Conservation (phyloP, 2,329 filamentous ascomycete genomes). For the Aureobasidium leucospermi region DNA sequence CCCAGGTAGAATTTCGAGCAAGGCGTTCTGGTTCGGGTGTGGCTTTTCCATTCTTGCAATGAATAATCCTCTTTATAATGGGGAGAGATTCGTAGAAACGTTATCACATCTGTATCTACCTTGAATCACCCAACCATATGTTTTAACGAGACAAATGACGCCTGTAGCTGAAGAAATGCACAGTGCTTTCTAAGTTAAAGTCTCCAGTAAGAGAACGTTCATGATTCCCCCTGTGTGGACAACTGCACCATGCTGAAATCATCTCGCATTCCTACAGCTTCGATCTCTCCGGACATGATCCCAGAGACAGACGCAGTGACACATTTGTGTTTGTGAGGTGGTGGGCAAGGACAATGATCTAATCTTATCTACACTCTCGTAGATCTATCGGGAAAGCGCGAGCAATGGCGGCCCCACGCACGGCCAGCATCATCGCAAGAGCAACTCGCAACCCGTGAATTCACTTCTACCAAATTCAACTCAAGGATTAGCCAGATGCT, state of each 20-base stretch:
- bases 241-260: no score
- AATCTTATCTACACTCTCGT: neutral
- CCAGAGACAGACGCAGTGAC: no score
- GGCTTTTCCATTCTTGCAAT: neutral
- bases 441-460: neutral
- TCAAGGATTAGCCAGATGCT: conserved; percentile 1
- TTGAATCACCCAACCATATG: no score
- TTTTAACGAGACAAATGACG: no score
- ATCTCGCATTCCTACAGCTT: no score
- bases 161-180: no score
- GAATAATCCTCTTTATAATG: neutral
- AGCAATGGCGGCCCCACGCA: neutral
- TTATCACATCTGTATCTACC: neutral
- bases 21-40: conserved; percentile 13
- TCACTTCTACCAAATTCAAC: neutral
- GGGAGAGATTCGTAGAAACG: neutral
- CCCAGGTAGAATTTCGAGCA: conserved; percentile 12
- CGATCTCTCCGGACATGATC: no score
- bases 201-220: no score
- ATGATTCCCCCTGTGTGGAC: no score
- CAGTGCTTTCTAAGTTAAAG: no score
- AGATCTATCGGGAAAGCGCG: neutral
- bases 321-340: neutral
- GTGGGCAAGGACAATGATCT: neutral
- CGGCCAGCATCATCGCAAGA: neutral